Evolutionary conservation across 176 grass and related monocot genomes (phyloP), one percentile per base, ranked within the genome.

Genomic region (Lolium perenne): DNA sequence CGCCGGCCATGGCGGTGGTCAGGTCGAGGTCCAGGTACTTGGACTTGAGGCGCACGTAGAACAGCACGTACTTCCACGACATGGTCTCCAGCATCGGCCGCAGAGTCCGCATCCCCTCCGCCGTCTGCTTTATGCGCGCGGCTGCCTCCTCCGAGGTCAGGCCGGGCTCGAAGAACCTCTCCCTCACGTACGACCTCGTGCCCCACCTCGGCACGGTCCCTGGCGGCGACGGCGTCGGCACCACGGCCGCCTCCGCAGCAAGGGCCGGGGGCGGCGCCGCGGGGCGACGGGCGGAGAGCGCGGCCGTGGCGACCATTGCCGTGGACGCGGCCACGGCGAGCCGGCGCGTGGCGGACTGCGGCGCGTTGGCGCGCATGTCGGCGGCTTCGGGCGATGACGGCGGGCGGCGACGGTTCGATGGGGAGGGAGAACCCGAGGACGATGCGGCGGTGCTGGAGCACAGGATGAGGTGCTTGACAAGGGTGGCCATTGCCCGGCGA

Each of bases 11-110:
- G 69, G 93, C 96, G 17, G 85, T 98, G 84, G 91, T 94, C 55
- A 98, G 90, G 88, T 98, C 96, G 50, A 78, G 67, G 84, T 95
- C 93, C 18, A 98, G 93, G 80, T 94, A 98, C 60, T 92, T 90
- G 56, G 93, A 87, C 83, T 94, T 95, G 62, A 94, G 92, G 0
- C 96, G 86, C 10, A 98, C 79, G 83, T 95, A 98, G 85, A 94
- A 94, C 63, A 98, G 71, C n/a, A 95, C 91, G 76, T 97, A 97
- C 79, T 85, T 90, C 96, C 96, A 98, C 4, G 96, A 91, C 96
- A 98, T 98, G 73, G 91, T 92, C 80, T 98, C 93, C 20, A 98
- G 88, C 93, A 98, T 98, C 25, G 94, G 93, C 55, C 96, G 86
- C 61, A 95, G 89, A 48, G 89, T 90, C 38, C 84, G 82, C 91